phyloP scores from a whole-genome alignment of 495 filamentous ascomycete genomes.

The Lophiotrema nucula region DNA sequence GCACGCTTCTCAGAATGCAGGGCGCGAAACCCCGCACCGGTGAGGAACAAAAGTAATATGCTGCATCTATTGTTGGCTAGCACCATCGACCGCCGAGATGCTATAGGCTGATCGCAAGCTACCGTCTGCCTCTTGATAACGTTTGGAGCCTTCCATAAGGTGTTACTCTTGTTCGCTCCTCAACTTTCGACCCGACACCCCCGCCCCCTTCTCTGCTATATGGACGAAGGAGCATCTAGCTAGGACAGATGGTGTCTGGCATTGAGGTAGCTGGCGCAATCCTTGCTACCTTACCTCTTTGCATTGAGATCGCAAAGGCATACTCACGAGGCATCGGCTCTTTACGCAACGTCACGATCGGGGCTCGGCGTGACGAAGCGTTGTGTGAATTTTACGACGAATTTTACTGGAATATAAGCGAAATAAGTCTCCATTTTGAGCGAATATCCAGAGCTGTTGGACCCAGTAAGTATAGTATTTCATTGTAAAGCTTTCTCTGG shows the following conservation, averaged over 20 bases:
- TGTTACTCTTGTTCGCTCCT: not conserved
- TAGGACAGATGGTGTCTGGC: not conserved
- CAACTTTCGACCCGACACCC: not conserved
- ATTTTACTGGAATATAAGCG: not conserved
- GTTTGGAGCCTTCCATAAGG: not conserved
- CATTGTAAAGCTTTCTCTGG: no score
- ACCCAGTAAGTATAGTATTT: no score
- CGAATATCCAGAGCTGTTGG: not conserved
- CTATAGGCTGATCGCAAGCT: not conserved
- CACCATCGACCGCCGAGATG: not conserved
- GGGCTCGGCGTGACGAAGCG: not conserved
- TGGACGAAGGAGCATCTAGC: not conserved
- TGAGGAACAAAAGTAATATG: not conserved
- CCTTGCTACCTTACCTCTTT: not conserved
- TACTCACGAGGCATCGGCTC: not conserved
- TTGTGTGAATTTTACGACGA: not conserved
- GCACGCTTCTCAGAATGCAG: not conserved
- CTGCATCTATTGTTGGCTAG: not conserved
- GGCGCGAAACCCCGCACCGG: constrained; percentile 3
- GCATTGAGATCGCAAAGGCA: not conserved
- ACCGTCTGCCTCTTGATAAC: not conserved
- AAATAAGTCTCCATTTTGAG: not conserved
- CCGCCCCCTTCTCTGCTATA: not conserved
- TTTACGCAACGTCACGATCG: not conserved
- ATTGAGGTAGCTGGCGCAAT: not conserved